Base-by-base conservation (phyloP, 2,329 filamentous ascomycete species). In the Talaromyces sp. region DNA sequence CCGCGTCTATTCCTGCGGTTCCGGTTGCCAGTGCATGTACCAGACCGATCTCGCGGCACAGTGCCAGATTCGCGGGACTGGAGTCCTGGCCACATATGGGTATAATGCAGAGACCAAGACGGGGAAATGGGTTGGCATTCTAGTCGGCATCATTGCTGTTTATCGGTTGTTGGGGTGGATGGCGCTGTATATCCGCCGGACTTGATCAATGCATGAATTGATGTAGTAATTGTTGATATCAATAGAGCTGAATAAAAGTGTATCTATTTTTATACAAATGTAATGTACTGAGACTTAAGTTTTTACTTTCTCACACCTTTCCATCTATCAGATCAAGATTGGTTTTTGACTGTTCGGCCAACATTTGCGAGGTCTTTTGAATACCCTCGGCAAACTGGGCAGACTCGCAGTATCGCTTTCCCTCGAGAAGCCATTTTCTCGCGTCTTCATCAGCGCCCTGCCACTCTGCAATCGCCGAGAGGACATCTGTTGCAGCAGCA, bases 381-480 rank as follows among this genome's bases (percentile, higher is more conserved):
- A 73, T 64, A 5, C 75, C 74, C 23, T 76, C 72, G n/a, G 69
- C 65, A 59, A 71, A 75, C 6, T 68, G 78, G 40, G 85, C 70
- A 3, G 74, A 76, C 64, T 79, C 78, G 2, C 81, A 78, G 40
- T 94, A 73, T 23, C 81, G 81, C 59, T 85, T 82, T 9, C 90
- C 89, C 72, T 96, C 85, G 59, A 82, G 78, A 70, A 90, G 96
- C 70, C 84, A 85, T 67, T 81, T 82, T 68, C 83, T 82, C 1
- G 94, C 92, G 66, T 89, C 83, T 4, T 79, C 78, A 1, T 81
- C 69, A 68, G 90, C 83, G 1, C 89, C 88, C 63, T 87, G 77
- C 84, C 95, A 88, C 66, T 90, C 87, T 0, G 90, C 89, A 67
- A 97, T 88, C 68, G 96, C 90, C 28, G 88, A 94, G 59, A 96